Evolutionary conservation across 768 basidiomycete genomes (phyloP).

Genomic region (Boletus reticuloceps): DNA sequence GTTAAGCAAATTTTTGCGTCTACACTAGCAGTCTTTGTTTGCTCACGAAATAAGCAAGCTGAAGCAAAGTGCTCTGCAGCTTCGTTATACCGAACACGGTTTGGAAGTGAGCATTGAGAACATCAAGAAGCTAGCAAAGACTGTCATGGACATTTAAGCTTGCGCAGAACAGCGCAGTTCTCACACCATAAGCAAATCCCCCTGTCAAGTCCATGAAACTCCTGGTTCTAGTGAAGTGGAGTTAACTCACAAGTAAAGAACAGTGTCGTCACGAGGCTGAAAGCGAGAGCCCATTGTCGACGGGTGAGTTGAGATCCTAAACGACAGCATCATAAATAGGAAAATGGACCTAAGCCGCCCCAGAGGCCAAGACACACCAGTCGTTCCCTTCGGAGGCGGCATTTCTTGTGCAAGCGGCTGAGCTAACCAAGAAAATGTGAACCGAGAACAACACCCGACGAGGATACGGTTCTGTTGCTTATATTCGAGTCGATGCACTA

Average conservation of each 20-base stretch:
- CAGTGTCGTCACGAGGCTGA: slow-evolving; percentile 66
- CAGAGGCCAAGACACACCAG: slow-evolving; percentile 31
- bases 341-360: background rate
- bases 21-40: background rate
- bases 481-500: slow-evolving; percentile 2
- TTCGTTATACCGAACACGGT: slow-evolving; percentile 63
- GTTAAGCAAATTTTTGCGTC: background rate
- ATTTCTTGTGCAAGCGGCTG: slow-evolving; percentile 18
- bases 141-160: slow-evolving; percentile 17
- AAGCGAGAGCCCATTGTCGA: slow-evolving; percentile 54
- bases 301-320: slow-evolving; percentile 41
- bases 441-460: background rate
- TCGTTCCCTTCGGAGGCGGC: slow-evolving; percentile 40
- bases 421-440: slow-evolving; percentile 4
- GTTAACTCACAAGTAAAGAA: slow-evolving; percentile 64
- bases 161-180: slow-evolving; percentile 13
- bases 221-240: background rate
- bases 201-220: slow-evolving; percentile 31
- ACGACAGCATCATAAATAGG: background rate
- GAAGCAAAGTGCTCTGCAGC: slow-evolving; percentile 70
- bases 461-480: slow-evolving; percentile 4
- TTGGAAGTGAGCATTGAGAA: slow-evolving; percentile 74
- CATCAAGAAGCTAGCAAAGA: slow-evolving; percentile 54
- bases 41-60: slow-evolving; percentile 66
- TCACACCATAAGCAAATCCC: slow-evolving; percentile 68